These are phyloP conservation scores for Cryptococcus deneoformans DNA, from an alignment of 1,284 basidiomycete genomes.

Conservation along the genomic window DNA sequence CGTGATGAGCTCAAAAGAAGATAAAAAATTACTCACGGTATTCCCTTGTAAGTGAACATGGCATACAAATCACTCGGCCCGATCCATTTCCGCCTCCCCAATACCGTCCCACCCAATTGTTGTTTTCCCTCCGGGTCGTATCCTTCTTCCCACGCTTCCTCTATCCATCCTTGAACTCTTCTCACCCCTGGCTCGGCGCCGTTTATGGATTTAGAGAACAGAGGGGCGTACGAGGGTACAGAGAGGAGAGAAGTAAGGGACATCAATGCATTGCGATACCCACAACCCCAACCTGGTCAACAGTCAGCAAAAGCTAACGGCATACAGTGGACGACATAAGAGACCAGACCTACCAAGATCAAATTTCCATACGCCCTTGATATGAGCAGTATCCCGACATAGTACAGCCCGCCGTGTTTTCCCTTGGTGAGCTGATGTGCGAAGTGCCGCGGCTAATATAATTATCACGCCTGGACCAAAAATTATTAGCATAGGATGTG, in stretches of 20 bases:
- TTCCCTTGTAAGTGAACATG: constrained; percentile 53
- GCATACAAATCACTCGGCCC: constrained; percentile 61
- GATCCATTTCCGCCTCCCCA: constrained; percentile 69
- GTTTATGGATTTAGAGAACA: constrained; percentile 40
- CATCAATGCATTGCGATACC: constrained; percentile 82
- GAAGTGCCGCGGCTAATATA: constrained; percentile 60
- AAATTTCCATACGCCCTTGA: constrained; percentile 61
- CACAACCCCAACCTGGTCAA: constrained; percentile 44
- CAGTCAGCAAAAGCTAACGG: constrained; percentile 4
- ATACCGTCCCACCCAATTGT: constrained; percentile 59
- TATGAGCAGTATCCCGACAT: constrained; percentile 63
- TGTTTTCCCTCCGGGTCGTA: constrained; percentile 67
- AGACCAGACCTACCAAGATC: constrained; percentile 57
- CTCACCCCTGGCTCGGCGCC: constrained; percentile 62
- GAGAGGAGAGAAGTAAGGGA: constrained; percentile 65
- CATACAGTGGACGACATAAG: constrained; percentile 35
- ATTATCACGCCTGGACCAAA: constrained; percentile 61
- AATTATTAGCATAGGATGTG: not conserved
- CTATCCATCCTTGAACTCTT: constrained; percentile 71
- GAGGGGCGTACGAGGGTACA: constrained; percentile 17
- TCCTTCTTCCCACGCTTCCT: constrained; percentile 72
- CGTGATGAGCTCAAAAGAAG: not conserved
- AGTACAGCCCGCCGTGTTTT: constrained; percentile 61
- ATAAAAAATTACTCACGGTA: constrained; percentile 59
- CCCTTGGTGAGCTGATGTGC: constrained; percentile 56